Base-by-base conservation (phyloP, 768 basidiomycete species). In the Boletus rufocinnamomeus region DNA sequence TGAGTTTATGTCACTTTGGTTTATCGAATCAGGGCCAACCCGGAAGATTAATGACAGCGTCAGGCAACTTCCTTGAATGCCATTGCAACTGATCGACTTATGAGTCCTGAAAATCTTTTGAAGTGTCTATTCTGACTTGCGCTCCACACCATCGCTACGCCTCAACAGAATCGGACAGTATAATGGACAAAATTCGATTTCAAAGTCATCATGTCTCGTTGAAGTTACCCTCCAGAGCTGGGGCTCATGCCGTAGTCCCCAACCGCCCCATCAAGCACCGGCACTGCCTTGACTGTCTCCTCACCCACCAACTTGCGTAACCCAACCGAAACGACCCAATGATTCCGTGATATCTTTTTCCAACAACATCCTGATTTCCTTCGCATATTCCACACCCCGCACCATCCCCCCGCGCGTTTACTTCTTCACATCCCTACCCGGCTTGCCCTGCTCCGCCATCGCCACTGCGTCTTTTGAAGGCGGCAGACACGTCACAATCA, bases 311-410 rank as follows among this genome's bases (percentile, higher is more conserved):
- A 60, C 61, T 76, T 75, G 57, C 81, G 75, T 51, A 91, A 61
- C 41, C 83, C 82, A 28, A 74, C 69, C 10, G 76, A 80, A 14
- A 90, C 81, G 2, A 89, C 71, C 21, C 83, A n/a, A n/a, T n/a
- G n/a, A 80, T 48, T 87, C 86, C 60, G 75, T 75, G 35, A 92
- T 76, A 63, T 91, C 89, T 72, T 82, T 85, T 72, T 85, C 83
- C 49, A 91, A 73, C 50, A 83, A 59, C 16, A 57, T 70, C 59
- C 72, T 75, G 50, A 93, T 74, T 69, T 91, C 87, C 25, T 71
- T 76, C 44, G 82, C 73, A 60, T 79, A 75, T 62, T 81, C 77
- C 7, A 87, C 87, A 35, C 77, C 75, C n/a, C 79, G 78, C n/a
- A 88, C 70, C 40, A 89, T 70, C 63, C 83, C 83, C 8, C 70